phyloP scores from a whole-genome alignment of 2,329 filamentous ascomycete genomes.

The Trichophyton verrucosum region DNA sequence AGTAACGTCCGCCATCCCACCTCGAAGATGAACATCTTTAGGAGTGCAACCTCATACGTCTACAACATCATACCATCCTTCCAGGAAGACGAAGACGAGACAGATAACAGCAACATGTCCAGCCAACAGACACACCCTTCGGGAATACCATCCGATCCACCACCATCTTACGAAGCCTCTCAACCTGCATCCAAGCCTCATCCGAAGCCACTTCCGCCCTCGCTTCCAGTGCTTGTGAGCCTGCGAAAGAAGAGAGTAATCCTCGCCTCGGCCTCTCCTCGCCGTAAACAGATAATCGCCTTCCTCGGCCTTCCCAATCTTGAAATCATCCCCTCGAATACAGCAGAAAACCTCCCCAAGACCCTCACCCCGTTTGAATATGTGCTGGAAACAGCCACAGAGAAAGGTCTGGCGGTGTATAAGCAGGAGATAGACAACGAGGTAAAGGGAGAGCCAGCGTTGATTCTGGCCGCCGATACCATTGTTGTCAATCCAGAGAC shows the following conservation, averaged over 20 bases:
- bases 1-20: not conserved
- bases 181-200: slow-evolving; percentile 7
- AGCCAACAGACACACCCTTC: slow-evolving; percentile 8
- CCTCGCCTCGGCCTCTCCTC: slow-evolving; percentile 78
- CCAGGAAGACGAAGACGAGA: not conserved
- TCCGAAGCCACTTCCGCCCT: slow-evolving; percentile 44
- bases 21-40: not conserved
- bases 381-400: slow-evolving; percentile 70
- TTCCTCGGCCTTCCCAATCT: slow-evolving; percentile 69
- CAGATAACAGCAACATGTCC: slow-evolving; percentile 3
- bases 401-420: slow-evolving; percentile 71
- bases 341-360: slow-evolving; percentile 79
- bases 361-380: slow-evolving; percentile 73
- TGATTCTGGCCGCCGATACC: slow-evolving; percentile 86
- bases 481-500: slow-evolving; percentile 61
- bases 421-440: slow-evolving; percentile 44
- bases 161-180: slow-evolving; percentile 26
- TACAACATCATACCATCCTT: slow-evolving; percentile 1
- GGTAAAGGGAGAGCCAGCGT: slow-evolving; percentile 55
- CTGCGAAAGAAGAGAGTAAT: slow-evolving; percentile 72
- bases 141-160: slow-evolving; percentile 17
- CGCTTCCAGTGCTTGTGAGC: slow-evolving; percentile 64
- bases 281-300: slow-evolving; percentile 65
- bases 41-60: not conserved
- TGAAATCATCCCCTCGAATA: slow-evolving; percentile 71